These are phyloP conservation scores for Xylariomycetidae sp. DNA, from an alignment of 2,329 filamentous ascomycete genomes.

Conservation along the genomic window DNA sequence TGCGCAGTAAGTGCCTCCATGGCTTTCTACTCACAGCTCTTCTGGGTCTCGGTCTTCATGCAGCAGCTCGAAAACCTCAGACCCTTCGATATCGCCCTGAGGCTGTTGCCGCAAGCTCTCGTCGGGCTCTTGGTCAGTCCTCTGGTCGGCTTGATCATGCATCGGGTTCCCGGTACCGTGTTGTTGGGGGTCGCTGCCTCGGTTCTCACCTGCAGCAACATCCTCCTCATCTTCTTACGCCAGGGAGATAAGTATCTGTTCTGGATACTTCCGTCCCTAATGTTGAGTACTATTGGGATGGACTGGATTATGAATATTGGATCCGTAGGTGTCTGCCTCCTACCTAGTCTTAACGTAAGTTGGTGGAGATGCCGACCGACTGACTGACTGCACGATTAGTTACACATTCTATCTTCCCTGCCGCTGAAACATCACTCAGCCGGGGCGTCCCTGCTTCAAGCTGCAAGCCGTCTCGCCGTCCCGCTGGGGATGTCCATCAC, in stretches of 20 bases:
- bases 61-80: conserved; percentile 24
- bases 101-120: conserved; percentile 29
- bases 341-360: not conserved
- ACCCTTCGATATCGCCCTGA: conserved; percentile 26
- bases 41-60: conserved; percentile 31
- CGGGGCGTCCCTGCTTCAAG: conserved; percentile 27
- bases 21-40: conserved; percentile 28
- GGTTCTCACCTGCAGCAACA: conserved; percentile 22
- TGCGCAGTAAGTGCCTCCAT: conserved; percentile 25
- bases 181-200: conserved; percentile 19
- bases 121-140: conserved; percentile 27
- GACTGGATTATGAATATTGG: conserved; percentile 31
- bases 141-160: conserved; percentile 27
- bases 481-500: conserved; percentile 28
- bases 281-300: conserved; percentile 29
- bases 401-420: conserved; percentile 25
- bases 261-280: conserved; percentile 27
- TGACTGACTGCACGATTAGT: conserved; percentile 15
- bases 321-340: conserved; percentile 18
- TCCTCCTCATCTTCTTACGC: conserved; percentile 26
- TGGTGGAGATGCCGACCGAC: not conserved
- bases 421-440: conserved; percentile 26
- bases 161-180: conserved; percentile 21
- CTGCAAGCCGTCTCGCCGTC: conserved; percentile 24
- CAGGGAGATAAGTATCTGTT: conserved; percentile 24